These are phyloP conservation scores for Lentithecium fluviatile DNA, from an alignment of 495 filamentous ascomycete species.

Conservation along the genomic window DNA sequence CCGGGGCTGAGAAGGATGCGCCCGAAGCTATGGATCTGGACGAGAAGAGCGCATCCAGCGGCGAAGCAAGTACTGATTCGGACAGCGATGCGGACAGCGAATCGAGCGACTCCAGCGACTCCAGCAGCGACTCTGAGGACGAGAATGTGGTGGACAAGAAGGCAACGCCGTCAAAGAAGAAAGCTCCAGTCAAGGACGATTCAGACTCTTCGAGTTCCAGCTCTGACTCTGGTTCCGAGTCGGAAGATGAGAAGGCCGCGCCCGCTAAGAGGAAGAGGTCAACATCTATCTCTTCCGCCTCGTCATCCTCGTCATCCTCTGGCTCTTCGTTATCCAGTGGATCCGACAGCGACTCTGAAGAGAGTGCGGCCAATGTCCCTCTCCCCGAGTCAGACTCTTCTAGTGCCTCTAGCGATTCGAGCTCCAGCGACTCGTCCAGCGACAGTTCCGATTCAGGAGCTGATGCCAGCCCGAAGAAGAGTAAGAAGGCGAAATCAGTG, in stretches of 20 bases:
- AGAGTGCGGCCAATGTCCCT: neutral
- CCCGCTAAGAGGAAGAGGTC: slow-evolving; percentile 17
- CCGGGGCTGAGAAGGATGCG: neutral
- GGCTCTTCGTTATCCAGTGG: slow-evolving; percentile 18
- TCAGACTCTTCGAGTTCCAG: slow-evolving; percentile 17
- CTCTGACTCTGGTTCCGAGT: slow-evolving; percentile 15
- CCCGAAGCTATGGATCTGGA: slow-evolving; percentile 30
- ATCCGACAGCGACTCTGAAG: slow-evolving; percentile 18
- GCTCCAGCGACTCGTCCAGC: slow-evolving; percentile 16
- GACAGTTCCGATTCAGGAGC: neutral
- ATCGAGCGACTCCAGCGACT: slow-evolving; percentile 20
- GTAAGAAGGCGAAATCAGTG: slow-evolving; percentile 8
- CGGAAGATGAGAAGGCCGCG: slow-evolving; percentile 8
- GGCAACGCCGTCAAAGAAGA: slow-evolving; percentile 2
- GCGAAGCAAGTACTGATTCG: slow-evolving; percentile 13
- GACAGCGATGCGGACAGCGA: slow-evolving; percentile 22
- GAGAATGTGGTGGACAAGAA: slow-evolving; percentile 2
- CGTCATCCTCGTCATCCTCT: slow-evolving; percentile 19
- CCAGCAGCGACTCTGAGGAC: slow-evolving; percentile 31
- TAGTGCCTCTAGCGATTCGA: slow-evolving; percentile 14
- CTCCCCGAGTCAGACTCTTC: slow-evolving; percentile 3
- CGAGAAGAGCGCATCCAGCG: slow-evolving; percentile 13
- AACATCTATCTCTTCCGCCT: slow-evolving; percentile 8
- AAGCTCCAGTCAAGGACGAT: slow-evolving; percentile 1
- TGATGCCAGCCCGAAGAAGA: neutral